Conservation (phyloP, 768 basidiomycete genomes). For the Hortiboletus campestris region DNA sequence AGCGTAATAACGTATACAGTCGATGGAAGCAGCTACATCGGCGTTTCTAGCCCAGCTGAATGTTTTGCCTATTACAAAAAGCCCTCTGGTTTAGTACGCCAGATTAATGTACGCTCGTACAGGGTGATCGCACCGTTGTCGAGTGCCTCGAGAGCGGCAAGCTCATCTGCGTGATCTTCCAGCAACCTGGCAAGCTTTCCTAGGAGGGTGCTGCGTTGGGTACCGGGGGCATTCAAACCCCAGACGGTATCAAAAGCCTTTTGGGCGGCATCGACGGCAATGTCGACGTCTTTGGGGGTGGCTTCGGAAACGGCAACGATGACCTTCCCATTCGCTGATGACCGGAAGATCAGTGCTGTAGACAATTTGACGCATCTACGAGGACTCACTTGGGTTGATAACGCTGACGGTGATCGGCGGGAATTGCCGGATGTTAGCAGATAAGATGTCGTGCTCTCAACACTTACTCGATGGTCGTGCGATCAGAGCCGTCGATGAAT, state of each 20-base stretch:
- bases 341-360: too few species aligned
- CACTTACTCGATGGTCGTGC: constrained; percentile 69
- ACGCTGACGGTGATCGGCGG: constrained; percentile 38
- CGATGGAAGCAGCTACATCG: constrained; percentile 42
- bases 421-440: neutral
- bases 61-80: constrained; percentile 47
- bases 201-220: constrained; percentile 53
- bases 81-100: neutral
- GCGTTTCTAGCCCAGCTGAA: constrained; percentile 44
- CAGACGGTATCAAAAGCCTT: constrained; percentile 61
- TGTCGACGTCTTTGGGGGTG: constrained; percentile 69
- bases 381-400: constrained; percentile 49
- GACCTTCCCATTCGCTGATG: constrained; percentile 59
- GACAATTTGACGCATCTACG: too few species aligned
- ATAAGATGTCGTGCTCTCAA: neutral
- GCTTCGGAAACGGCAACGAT: constrained; percentile 57
- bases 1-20: constrained; percentile 70
- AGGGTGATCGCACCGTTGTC: constrained; percentile 49
- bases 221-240: constrained; percentile 61
- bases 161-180: constrained; percentile 56
- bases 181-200: constrained; percentile 63
- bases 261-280: constrained; percentile 67
- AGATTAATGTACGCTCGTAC: neutral
- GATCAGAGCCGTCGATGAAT: constrained; percentile 55
- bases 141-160: constrained; percentile 72